Percentiles rank a stretch among this genome's conserved stretches.
phyloP scores from a whole-genome alignment of 2,329 filamentous ascomycete genomes.

The Aspergillus niger region DNA sequence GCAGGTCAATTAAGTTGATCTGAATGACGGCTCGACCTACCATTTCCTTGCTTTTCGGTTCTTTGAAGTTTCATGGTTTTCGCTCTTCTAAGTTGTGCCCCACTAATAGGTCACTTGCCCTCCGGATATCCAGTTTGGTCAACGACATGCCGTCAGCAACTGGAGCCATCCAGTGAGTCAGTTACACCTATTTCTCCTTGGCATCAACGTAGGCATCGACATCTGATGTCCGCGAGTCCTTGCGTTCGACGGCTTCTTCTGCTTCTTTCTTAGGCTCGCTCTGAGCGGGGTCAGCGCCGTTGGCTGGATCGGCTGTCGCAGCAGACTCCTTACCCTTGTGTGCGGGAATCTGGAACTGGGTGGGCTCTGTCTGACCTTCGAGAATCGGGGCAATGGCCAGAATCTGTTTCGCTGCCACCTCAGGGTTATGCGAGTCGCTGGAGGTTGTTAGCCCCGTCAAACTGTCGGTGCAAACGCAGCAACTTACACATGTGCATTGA shows the following conservation, averaged over 20 bases:
- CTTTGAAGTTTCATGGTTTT: neutral
- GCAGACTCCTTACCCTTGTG: conserved; percentile 25
- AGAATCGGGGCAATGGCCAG: conserved; percentile 83
- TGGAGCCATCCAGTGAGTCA: neutral
- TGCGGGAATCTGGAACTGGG: conserved; percentile 60
- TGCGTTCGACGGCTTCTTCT: conserved; percentile 33
- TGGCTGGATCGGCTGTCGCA: conserved; percentile 10
- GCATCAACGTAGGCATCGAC: conserved; percentile 50
- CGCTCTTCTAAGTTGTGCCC: neutral
- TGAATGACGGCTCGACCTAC: conserved; percentile 1
- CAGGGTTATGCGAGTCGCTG: conserved; percentile 65
- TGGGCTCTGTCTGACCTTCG: conserved; percentile 66
- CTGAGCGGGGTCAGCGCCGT: conserved; percentile 8
- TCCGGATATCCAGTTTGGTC: neutral
- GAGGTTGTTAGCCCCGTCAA: neutral
- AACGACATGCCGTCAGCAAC: neutral
- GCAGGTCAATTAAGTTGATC: neutral
- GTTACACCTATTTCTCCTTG: conserved; percentile 22
- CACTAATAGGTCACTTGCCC: neutral
- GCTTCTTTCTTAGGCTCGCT: conserved; percentile 5
- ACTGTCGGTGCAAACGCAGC: neutral
- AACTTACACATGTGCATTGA: conserved; percentile 78
- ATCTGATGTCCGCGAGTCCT: conserved; percentile 42
- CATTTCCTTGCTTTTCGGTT: neutral
- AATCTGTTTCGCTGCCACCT: conserved; percentile 78